phyloP scores from a whole-genome alignment of 805 yeast genomes.

The Metschnikowia henanensis region DNA sequence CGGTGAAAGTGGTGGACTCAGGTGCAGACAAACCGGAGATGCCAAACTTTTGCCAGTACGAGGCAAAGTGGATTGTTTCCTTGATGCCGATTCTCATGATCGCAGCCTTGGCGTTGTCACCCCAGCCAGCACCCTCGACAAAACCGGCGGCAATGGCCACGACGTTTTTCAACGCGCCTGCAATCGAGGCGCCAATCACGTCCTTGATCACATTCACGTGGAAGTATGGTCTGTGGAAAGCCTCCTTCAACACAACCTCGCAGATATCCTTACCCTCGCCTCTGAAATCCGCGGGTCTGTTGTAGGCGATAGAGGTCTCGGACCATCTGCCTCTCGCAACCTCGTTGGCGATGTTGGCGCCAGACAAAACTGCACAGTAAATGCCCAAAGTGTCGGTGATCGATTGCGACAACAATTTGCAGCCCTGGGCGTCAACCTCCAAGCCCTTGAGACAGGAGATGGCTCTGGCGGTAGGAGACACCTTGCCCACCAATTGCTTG shows the following conservation, averaged over 20 bases:
- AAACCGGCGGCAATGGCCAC: slow-evolving; percentile 48
- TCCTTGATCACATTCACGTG: slow-evolving; percentile 46
- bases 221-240: slow-evolving; percentile 48
- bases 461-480: slow-evolving; percentile 40
- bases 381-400: slow-evolving; percentile 45
- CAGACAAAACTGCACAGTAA: slow-evolving; percentile 46
- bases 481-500: slow-evolving; percentile 39
- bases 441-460: slow-evolving; percentile 47
- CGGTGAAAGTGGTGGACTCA: slow-evolving; percentile 42
- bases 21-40: slow-evolving; percentile 31
- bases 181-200: slow-evolving; percentile 47
- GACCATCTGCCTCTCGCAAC: slow-evolving; percentile 49
- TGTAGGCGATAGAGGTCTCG: slow-evolving; percentile 47
- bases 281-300: slow-evolving; percentile 36
- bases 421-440: slow-evolving; percentile 44
- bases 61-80: slow-evolving; percentile 44
- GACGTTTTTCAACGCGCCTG: slow-evolving; percentile 48
- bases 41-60: slow-evolving; percentile 23
- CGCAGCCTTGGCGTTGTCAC: slow-evolving; percentile 50
- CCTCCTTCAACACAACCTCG: slow-evolving; percentile 38
- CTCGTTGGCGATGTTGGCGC: slow-evolving; percentile 49
- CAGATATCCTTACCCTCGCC: slow-evolving; percentile 45
- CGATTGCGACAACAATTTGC: slow-evolving; percentile 44
- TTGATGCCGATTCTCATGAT: slow-evolving; percentile 46
- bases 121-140: slow-evolving; percentile 50